Percentiles rank a stretch among this genome's conserved stretches.
phyloP scores from a whole-genome alignment of 139 green algal genomes.

The Tetraselmis chui region DNA sequence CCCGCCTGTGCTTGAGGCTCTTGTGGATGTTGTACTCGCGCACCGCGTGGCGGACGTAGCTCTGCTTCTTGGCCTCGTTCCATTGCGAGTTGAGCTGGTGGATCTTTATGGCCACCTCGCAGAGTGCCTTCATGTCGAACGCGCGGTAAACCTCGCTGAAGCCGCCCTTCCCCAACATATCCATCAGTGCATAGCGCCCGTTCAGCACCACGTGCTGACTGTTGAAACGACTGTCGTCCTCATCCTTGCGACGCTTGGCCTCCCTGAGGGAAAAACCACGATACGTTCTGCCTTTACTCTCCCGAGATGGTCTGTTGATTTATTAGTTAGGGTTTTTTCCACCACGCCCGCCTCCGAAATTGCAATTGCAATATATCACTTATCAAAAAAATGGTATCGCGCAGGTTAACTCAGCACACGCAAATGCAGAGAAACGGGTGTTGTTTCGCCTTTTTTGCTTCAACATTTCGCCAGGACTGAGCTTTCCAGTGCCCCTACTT shows the following conservation, averaged over 20 bases:
- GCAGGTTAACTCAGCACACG: too few relatives aligned
- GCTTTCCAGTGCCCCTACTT: too few relatives aligned
- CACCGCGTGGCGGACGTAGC: constrained; percentile 85
- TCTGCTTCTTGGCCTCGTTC: constrained; percentile 68
- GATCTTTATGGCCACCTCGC: constrained; percentile 75
- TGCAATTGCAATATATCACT: too few relatives aligned
- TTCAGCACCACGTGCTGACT: constrained; percentile 46
- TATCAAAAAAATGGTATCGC: too few relatives aligned
- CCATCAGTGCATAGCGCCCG: constrained; percentile 72
- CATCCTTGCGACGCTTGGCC: constrained; percentile 67
- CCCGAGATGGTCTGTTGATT: background rate
- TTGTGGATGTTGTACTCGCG: constrained; percentile 90
- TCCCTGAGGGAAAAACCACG: constrained; percentile 28
- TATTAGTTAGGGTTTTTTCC: too few relatives aligned
- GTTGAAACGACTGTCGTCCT: constrained; percentile 72
- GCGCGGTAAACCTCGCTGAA: constrained; percentile 89
- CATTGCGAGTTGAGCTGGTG: constrained; percentile 76
- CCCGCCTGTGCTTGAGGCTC: constrained; percentile 41
- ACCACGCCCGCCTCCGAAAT: too few relatives aligned
- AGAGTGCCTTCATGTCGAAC: constrained; percentile 53
- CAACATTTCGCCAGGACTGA: too few relatives aligned
- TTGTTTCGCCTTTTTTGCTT: too few relatives aligned
- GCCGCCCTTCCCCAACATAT: constrained; percentile 85
- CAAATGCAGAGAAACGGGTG: too few relatives aligned
- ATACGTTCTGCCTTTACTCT: background rate